These are phyloP conservation scores for Limnanthes douglasii DNA, from an alignment of 345 rosid genomes.

Conservation along the genomic window DNA sequence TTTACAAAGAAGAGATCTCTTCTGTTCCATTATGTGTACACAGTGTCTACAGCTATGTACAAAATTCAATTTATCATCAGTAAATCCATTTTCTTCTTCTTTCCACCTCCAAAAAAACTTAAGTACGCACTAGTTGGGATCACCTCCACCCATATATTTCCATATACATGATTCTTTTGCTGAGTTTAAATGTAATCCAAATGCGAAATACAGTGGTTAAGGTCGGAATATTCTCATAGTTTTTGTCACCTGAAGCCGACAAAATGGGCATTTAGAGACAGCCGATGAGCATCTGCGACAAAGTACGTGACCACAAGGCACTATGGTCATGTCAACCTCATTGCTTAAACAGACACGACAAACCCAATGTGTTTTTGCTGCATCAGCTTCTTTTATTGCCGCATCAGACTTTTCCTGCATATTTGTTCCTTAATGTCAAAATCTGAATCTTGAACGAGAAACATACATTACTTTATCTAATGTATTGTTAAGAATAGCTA, in stretches of 20 bases:
- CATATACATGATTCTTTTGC: too few relatives aligned
- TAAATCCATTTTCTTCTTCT: too few relatives aligned
- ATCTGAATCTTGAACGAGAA: not conserved
- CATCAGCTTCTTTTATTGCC: constrained; percentile 64
- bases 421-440: constrained; percentile 1
- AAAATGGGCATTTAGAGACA: constrained; percentile 81
- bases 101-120: too few relatives aligned
- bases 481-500: too few relatives aligned
- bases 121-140: too few relatives aligned
- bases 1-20: too few relatives aligned
- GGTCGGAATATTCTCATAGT: constrained; percentile 71
- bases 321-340: constrained; percentile 66
- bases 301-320: constrained; percentile 88
- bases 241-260: constrained; percentile 56
- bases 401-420: constrained; percentile 61
- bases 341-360: constrained; percentile 69
- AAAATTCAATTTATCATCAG: too few relatives aligned
- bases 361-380: constrained; percentile 78
- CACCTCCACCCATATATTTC: too few relatives aligned
- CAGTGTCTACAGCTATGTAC: too few relatives aligned
- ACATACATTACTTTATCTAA: not conserved
- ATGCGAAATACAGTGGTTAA: constrained; percentile 1
- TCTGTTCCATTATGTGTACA: too few relatives aligned
- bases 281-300: constrained; percentile 65
- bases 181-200: not conserved